phyloP scores from a whole-genome alignment of 306 rosid genomes.

The Quercus glauca region DNA sequence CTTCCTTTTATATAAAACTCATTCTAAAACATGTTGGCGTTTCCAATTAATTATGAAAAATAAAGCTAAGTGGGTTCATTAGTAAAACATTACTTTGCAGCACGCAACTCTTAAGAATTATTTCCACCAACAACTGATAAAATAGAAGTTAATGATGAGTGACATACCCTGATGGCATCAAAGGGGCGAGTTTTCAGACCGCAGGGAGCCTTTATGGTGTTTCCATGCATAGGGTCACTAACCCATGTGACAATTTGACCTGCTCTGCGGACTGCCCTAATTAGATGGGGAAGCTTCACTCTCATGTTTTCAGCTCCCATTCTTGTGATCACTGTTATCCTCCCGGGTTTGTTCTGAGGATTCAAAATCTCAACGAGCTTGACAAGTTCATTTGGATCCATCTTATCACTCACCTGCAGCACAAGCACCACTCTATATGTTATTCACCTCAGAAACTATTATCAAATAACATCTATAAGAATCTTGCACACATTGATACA shows the following conservation, averaged over 20 bases:
- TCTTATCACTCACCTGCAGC: conserved; percentile 91
- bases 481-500: not conserved
- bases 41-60: not conserved
- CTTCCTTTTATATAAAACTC: not conserved
- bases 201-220: conserved; percentile 98
- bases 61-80: not conserved
- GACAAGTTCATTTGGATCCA: conserved; percentile 91
- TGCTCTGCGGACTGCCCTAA: conserved; percentile 85
- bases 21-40: not conserved
- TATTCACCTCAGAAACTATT: conserved; percentile 5
- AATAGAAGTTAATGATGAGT: conserved; percentile 4
- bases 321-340: conserved; percentile 84
- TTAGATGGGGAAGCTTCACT: conserved; percentile 96
- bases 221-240: conserved; percentile 99
- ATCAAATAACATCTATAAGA: not conserved
- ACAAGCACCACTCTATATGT: conserved; percentile 5
- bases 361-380: conserved; percentile 87
- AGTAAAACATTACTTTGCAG: not conserved
- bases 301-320: conserved; percentile 99
- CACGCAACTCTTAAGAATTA: not conserved
- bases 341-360: conserved; percentile 93
- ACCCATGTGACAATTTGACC: conserved; percentile 99
- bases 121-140: not conserved
- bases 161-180: conserved; percentile 82
- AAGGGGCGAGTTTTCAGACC: conserved; percentile 99